Evolutionary conservation across 2,329 filamentous ascomycete genomes (phyloP), one percentile per base, ranked within the genome.

Genomic region (Fusarium setosum): DNA sequence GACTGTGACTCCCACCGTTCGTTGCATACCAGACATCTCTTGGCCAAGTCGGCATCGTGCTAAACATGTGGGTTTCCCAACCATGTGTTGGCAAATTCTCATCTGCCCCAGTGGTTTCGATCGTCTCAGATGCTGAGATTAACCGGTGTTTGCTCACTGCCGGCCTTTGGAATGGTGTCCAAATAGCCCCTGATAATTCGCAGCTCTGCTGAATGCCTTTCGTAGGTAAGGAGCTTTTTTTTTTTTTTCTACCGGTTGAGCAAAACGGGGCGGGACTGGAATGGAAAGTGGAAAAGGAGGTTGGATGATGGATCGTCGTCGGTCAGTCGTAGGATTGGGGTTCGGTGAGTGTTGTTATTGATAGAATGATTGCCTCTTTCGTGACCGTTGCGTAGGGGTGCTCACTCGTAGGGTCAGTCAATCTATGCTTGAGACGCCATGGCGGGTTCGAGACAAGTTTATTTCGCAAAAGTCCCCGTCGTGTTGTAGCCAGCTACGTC

Each of bases 101-200:
- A 35, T 24, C 48, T 49, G 15, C 48, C 13, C 29, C 12, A 31
- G 15, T 29, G 52, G 48, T 61, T 63, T 70, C 26, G 31, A 48
- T 35, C 40, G 21, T 42, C 54, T 56, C 47, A 55, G 42, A 45
- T 9, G 26, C 12, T 8, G 12, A 29, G 35, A 47, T 31, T 34
- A 60, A 58, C 57, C n/a, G 7, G 12, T 12, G n/a, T 57, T 58
- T 67, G 47, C 63, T 59, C 56, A 60, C 38, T 51, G 11, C 42
- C 49, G 45, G 35, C 13, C 26, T 23, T 40, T 52, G 40, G 47
- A 51, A 66, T 67, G 42, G 10, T 26, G 12, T 32, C 21, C 21
- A n/a, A 35, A 47, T 13, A 26, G 21, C 24, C 24, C 21, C 50
- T 49, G 18, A 29, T 23, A 15, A 15, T 50, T 41, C 21, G n/a